These are phyloP conservation scores for Candida pseudoviswanathii DNA, from an alignment of 1,139 yeast genomes.

Conservation along the genomic window DNA sequence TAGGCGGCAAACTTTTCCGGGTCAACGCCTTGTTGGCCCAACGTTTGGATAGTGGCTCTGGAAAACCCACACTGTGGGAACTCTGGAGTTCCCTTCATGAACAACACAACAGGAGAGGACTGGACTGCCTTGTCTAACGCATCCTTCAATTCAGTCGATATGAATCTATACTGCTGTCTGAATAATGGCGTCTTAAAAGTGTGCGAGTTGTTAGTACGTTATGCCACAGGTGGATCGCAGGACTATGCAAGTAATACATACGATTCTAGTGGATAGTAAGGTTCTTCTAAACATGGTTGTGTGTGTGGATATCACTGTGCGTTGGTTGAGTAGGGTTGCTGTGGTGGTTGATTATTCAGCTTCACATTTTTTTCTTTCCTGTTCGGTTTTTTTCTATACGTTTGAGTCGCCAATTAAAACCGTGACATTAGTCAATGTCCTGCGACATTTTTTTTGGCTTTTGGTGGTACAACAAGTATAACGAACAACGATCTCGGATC, in stretches of 20 bases:
- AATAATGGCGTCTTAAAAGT: slow-evolving; percentile 8
- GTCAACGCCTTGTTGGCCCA: slow-evolving; percentile 97
- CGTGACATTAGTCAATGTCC: neutral
- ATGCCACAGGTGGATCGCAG: neutral
- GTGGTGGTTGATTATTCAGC: slow-evolving; percentile 2
- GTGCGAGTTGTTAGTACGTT: slow-evolving; percentile 2
- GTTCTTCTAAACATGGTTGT: slow-evolving; percentile 27
- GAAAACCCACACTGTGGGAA: slow-evolving; percentile 98
- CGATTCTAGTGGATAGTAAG: slow-evolving; percentile 15
- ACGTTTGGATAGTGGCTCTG: slow-evolving; percentile 86
- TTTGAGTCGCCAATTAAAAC: neutral
- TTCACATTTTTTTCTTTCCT: slow-evolving; percentile 2
- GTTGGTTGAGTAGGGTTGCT: neutral
- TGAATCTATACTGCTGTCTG: slow-evolving; percentile 40
- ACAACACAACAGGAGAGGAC: slow-evolving; percentile 91
- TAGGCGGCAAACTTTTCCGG: slow-evolving; percentile 96
- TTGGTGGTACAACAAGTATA: too few relatives aligned
- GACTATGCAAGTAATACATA: neutral
- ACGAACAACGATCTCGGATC: too few relatives aligned
- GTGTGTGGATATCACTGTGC: neutral
- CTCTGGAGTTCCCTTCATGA: slow-evolving; percentile 97
- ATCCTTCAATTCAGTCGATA: slow-evolving; percentile 75
- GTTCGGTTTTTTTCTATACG: neutral
- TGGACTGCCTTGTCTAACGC: slow-evolving; percentile 85
- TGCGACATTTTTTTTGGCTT: slow-evolving; percentile 1